Evolutionary conservation across 257 asterid species (phyloP), one percentile per base, ranked within the genome.

Genomic region (Plantago elongata): DNA sequence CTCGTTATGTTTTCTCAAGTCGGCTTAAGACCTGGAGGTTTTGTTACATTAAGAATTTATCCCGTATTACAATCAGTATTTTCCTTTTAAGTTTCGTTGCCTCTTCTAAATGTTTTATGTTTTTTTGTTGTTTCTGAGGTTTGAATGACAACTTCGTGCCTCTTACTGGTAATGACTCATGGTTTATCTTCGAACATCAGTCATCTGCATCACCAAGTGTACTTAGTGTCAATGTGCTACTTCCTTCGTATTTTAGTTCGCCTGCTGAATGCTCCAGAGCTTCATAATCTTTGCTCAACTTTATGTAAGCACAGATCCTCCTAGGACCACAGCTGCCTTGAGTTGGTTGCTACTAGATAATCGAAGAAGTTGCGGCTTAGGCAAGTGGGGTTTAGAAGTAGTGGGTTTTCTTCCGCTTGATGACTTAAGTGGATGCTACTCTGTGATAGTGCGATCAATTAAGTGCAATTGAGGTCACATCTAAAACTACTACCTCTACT

Each of bases 161-260:
- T 17, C 59, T 27, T 54, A 40, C 34, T 7, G 59, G 11, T 15
- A 18, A 22, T 37, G 27, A 34, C 34, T 18, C 59, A 15, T 17
- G 59, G 27, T 54, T 54, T 54, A 54, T 42, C 59, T 54, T 54
- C 59, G 34, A 54, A 54, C 15, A 9, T 27, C 59, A 54, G 59
- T 54, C 43, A 15, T 54, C 59, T 54, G 43, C 59, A 18, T 54
- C 59, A 14, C 34, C 42, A 18, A 18, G 13, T 27, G 34, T 54
- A 37, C 13, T 54, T 40, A 18, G 59, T 52, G 38, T 52, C 58
- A 27, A 11, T 52, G 58, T 37, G 34, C 43, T 42, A 54, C 7
- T 9, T 27, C 1, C 13, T 54, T 54, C 27, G 40, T 40, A 11
- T 10, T 12, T 34, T 27, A 12, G 38, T 9, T 16, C 9, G 9